Evolutionary conservation across 2,329 filamentous ascomycete genomes (phyloP).

Genomic region (Claviceps fusiformis): DNA sequence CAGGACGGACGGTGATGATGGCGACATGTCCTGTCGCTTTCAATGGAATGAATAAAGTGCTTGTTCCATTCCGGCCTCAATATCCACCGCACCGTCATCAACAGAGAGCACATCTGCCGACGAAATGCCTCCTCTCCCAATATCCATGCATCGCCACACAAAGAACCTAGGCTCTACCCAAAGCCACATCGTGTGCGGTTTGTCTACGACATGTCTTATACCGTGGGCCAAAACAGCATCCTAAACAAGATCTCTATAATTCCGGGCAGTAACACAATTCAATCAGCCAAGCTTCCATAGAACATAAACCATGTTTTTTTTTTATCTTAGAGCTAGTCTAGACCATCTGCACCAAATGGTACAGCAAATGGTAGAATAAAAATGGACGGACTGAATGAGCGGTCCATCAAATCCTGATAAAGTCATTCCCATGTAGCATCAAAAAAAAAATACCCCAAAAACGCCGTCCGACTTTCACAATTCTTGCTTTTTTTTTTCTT

Average conservation of each 20-base stretch:
- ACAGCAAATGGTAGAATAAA: background rate
- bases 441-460: slow-evolving; percentile 6
- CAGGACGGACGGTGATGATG: background rate
- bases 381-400: background rate
- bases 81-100: too few species aligned
- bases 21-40: too few species aligned
- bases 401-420: background rate
- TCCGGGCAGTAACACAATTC: background rate
- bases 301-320: background rate
- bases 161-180: background rate
- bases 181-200: background rate
- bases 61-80: too few species aligned
- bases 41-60: too few species aligned
- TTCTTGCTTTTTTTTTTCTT: background rate
- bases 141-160: background rate
- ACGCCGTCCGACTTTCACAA: slow-evolving; percentile 17
- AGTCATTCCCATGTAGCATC: background rate
- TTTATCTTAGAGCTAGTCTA: background rate
- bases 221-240: background rate
- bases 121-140: too few species aligned
- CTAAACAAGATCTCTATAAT: background rate
- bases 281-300: background rate
- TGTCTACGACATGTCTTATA: background rate
- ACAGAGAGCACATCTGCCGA: too few species aligned
- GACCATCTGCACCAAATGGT: slow-evolving; percentile 15